Conservation (phyloP, 345 rosid genomes). For the Eucalyptus dawsonii region DNA sequence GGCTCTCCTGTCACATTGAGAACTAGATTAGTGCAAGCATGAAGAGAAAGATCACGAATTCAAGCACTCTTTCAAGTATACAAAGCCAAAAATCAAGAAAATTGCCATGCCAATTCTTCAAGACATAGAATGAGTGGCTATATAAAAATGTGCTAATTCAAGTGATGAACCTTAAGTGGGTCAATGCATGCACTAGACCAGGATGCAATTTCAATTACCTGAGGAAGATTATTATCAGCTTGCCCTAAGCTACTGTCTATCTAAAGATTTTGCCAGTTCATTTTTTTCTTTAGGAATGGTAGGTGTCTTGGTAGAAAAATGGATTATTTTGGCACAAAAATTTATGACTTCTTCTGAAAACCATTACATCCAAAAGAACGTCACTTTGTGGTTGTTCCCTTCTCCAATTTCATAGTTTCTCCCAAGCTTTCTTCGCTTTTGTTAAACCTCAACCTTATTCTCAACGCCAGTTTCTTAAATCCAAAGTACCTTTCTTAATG, state of each 20-base stretch:
- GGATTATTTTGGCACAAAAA: not conserved
- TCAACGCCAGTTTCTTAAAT: not conserved
- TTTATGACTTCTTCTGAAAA: not conserved
- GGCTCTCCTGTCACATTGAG: constrained; percentile 22
- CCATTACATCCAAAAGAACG: not conserved
- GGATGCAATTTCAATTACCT: not conserved
- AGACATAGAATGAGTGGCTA: not conserved
- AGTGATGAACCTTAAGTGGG: not conserved
- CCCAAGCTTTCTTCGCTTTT: not conserved
- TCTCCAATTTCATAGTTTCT: not conserved
- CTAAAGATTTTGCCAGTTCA: not conserved
- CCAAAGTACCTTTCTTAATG: not conserved
- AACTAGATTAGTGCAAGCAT: not conserved
- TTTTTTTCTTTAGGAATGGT: not conserved
- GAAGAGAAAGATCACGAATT: not conserved
- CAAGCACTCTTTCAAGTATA: not conserved
- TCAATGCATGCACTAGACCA: not conserved
- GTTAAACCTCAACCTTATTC: not conserved
- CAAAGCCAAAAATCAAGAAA: not conserved
- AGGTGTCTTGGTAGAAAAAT: not conserved
- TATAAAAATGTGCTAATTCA: not conserved
- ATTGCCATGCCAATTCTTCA: not conserved
- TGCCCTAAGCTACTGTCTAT: not conserved
- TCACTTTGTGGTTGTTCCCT: not conserved
- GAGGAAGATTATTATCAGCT: not conserved